These are phyloP conservation scores for Euphorbia lathyris DNA, from an alignment of 345 rosid species.

Conservation along the genomic window DNA sequence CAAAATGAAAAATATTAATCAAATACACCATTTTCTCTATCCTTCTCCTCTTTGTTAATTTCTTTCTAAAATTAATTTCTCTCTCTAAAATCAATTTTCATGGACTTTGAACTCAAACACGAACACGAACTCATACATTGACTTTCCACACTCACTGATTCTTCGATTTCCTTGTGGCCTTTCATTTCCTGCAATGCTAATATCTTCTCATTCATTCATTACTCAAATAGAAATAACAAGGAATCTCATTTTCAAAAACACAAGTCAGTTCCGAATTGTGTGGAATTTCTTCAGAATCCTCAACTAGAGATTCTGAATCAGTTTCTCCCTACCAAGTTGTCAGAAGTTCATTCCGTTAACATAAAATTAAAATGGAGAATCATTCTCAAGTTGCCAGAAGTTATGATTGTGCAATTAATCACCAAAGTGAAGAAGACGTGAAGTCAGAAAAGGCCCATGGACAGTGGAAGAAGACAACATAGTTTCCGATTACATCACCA, in stretches of 20 bases:
- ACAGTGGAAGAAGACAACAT: conserved; percentile 69
- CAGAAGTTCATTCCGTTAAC: too few relatives aligned
- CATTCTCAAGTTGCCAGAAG: conserved; percentile 17
- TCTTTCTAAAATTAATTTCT: too few relatives aligned
- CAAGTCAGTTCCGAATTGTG: too few relatives aligned
- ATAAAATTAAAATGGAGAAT: conserved; percentile 38
- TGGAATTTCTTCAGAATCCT: too few relatives aligned
- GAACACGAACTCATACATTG: conserved; percentile 24
- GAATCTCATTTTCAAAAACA: too few relatives aligned
- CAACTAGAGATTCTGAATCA: too few relatives aligned
- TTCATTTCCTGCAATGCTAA: conserved; percentile 19
- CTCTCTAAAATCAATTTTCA: too few relatives aligned
- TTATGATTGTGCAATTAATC: conserved; percentile 24
- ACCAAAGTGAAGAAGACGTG: conserved; percentile 36
- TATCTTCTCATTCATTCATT: neutral
- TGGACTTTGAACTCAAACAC: conserved; percentile 16
- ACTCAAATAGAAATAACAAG: too few relatives aligned
- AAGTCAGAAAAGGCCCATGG: conserved; percentile 86
- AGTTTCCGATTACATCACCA: conserved; percentile 50
- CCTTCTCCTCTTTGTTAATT: too few relatives aligned
- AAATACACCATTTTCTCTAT: too few relatives aligned
- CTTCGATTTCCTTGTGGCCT: conserved; percentile 28
- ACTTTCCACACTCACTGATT: conserved; percentile 28
- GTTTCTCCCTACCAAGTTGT: too few relatives aligned
- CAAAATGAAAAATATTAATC: too few relatives aligned